These are phyloP conservation scores for Xylaria sp. DNA, from an alignment of 2,329 filamentous ascomycete genomes.

Conservation along the genomic window DNA sequence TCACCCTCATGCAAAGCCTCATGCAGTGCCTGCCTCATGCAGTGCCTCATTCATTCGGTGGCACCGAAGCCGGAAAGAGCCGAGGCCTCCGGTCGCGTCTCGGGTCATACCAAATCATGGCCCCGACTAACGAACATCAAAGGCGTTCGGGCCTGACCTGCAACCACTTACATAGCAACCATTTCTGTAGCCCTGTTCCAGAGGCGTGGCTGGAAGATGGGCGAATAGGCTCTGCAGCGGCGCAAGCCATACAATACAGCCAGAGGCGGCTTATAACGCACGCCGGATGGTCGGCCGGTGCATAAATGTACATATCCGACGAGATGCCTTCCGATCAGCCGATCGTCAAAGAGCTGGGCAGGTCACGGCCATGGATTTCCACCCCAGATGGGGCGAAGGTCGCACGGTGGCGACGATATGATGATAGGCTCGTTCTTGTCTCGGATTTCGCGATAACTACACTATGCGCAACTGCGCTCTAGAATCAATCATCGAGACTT, in stretches of 20 bases:
- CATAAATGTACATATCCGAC: conserved; percentile 11
- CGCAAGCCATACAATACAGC: conserved; percentile 14
- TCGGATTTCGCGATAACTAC: conserved; percentile 8
- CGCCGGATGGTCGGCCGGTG: conserved; percentile 11
- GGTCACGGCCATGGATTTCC: not conserved
- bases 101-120: conserved; percentile 12
- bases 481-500: no score
- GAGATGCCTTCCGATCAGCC: conserved; percentile 8
- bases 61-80: conserved; percentile 12
- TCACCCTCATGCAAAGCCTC: conserved; percentile 11
- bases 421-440: conserved; percentile 9
- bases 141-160: conserved; percentile 11
- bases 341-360: conserved; percentile 9
- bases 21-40: conserved; percentile 10
- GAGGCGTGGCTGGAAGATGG: conserved; percentile 14
- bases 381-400: not conserved
- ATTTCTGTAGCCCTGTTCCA: conserved; percentile 9
- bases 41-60: conserved; percentile 13
- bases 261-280: conserved; percentile 12
- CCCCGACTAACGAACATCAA: conserved; percentile 11
- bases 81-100: conserved; percentile 8
- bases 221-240: conserved; percentile 11
- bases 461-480: no score
- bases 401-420: conserved; percentile 3
- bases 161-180: not conserved